phyloP scores from a whole-genome alignment of 805 yeast genomes.

The Lachancea quebecensis region DNA sequence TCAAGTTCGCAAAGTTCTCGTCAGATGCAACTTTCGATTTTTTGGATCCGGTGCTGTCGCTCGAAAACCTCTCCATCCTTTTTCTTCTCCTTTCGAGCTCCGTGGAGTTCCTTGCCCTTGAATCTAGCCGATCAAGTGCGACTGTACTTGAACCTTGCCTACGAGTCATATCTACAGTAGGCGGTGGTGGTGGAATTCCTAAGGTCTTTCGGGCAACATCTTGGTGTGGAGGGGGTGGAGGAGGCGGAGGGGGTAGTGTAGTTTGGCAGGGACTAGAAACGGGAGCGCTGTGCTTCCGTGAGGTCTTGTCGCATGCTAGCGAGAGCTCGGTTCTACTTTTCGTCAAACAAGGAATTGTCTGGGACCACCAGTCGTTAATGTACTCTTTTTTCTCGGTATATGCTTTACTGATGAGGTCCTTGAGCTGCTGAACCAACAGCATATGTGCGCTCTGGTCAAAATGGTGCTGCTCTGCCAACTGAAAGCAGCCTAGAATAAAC shows the following conservation, averaged over 20 bases:
- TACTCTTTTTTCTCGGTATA: slow-evolving; percentile 18
- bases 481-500: slow-evolving; percentile 20
- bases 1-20: slow-evolving; percentile 21
- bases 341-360: slow-evolving; percentile 19
- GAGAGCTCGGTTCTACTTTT: background rate
- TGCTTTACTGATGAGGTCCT: slow-evolving; percentile 22
- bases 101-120: slow-evolving; percentile 9
- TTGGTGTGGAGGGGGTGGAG: slow-evolving; percentile 5
- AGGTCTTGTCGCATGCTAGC: slow-evolving; percentile 3
- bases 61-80: slow-evolving; percentile 34
- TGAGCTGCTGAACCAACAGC: slow-evolving; percentile 21
- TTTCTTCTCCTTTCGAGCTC: slow-evolving; percentile 25
- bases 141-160: no score
- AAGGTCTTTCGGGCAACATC: slow-evolving; percentile 3
- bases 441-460: slow-evolving; percentile 11
- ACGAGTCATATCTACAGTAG: background rate
- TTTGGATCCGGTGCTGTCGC: slow-evolving; percentile 11
- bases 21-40: slow-evolving; percentile 12
- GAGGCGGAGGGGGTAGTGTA: slow-evolving; percentile 17
- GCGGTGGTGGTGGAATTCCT: slow-evolving; percentile 8
- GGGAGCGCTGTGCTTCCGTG: background rate
- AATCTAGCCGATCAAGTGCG: no score
- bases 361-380: slow-evolving; percentile 26
- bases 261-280: background rate
- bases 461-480: slow-evolving; percentile 11